Percentiles rank a stretch among this genome's conserved stretches.
Evolutionary conservation across 2,329 filamentous ascomycete genomes (phyloP).

Genomic region (Eurotiales sp.): DNA sequence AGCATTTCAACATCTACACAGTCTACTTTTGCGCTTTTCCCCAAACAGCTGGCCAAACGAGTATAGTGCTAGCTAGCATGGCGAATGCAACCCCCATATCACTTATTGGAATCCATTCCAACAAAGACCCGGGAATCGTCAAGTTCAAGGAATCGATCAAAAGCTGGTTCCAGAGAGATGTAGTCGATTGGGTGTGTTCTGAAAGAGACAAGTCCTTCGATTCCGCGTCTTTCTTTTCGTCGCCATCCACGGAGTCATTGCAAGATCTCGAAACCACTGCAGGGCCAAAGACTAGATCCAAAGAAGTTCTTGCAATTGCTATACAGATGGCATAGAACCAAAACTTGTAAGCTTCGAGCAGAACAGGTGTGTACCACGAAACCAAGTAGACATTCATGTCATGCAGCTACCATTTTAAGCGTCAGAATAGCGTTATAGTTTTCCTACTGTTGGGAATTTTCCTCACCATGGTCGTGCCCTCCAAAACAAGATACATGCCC

Average conservation of each 20-base stretch:
- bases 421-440: no score
- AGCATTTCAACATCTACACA: not conserved
- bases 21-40: slow-evolving; percentile 2
- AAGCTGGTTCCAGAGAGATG: slow-evolving; percentile 5
- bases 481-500: slow-evolving; percentile 12
- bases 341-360: slow-evolving; percentile 10
- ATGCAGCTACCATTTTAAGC: slow-evolving; percentile 4
- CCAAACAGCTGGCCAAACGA: slow-evolving; percentile 10
- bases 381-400: slow-evolving; percentile 10
- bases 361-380: slow-evolving; percentile 9
- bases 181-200: not conserved
- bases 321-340: slow-evolving; percentile 12
- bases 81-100: slow-evolving; percentile 8
- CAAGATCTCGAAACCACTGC: not conserved
- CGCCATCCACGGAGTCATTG: not conserved
- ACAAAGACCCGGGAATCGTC: slow-evolving; percentile 8
- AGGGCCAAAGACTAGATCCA: not conserved
- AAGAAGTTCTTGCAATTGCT: slow-evolving; percentile 3
- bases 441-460: no score
- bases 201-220: no score
- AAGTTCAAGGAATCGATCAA: slow-evolving; percentile 6
- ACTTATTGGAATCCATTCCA: slow-evolving; percentile 7
- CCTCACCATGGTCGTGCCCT: slow-evolving; percentile 8
- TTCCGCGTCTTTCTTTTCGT: not conserved
- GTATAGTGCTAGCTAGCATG: slow-evolving; percentile 8